Percentiles rank a stretch among this genome's conserved stretches.
Conservation (phyloP, 768 basidiomycete genomes). For the Suillus decipiens region DNA sequence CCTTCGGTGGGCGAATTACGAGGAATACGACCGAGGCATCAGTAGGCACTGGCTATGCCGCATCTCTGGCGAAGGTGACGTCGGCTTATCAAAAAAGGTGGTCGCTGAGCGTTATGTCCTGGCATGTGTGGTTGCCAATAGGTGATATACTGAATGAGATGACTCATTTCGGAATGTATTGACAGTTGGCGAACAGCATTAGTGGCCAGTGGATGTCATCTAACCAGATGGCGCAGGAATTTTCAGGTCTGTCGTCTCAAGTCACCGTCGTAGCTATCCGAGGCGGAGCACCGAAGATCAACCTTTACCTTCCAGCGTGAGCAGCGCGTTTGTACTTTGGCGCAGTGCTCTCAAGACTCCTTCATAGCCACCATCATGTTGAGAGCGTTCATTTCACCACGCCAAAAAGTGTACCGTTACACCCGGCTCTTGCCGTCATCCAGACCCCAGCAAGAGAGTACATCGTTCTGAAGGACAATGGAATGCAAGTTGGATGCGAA, state of each 20-base stretch:
- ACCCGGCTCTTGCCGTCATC: constrained; percentile 64
- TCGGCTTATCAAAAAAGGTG: constrained; percentile 41
- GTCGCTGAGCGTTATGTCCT: constrained; percentile 67
- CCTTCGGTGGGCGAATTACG: constrained; percentile 67
- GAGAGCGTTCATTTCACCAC: constrained; percentile 73
- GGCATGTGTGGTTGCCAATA: constrained; percentile 72
- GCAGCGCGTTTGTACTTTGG: constrained; percentile 19
- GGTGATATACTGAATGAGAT: constrained; percentile 39
- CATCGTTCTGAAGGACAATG: constrained; percentile 70
- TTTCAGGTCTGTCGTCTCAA: constrained; percentile 47
- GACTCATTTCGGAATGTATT: constrained; percentile 5
- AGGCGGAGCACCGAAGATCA: constrained; percentile 35
- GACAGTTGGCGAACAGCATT: constrained; percentile 42
- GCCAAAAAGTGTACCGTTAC: constrained; percentile 44
- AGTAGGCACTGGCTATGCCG: constrained; percentile 65
- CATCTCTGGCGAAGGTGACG: constrained; percentile 42
- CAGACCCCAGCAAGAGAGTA: constrained; percentile 73
- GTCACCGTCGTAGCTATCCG: constrained; percentile 15
- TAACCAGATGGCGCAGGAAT: constrained; percentile 72
- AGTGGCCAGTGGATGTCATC: constrained; percentile 72
- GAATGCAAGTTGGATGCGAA: constrained; percentile 75
- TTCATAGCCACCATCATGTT: constrained; percentile 40
- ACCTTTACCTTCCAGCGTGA: constrained; percentile 68
- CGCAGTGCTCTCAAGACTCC: constrained; percentile 11
- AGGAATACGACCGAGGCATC: constrained; percentile 69